These are phyloP conservation scores for Ogataea neopini DNA, from an alignment of 805 yeast species.

Conservation along the genomic window DNA sequence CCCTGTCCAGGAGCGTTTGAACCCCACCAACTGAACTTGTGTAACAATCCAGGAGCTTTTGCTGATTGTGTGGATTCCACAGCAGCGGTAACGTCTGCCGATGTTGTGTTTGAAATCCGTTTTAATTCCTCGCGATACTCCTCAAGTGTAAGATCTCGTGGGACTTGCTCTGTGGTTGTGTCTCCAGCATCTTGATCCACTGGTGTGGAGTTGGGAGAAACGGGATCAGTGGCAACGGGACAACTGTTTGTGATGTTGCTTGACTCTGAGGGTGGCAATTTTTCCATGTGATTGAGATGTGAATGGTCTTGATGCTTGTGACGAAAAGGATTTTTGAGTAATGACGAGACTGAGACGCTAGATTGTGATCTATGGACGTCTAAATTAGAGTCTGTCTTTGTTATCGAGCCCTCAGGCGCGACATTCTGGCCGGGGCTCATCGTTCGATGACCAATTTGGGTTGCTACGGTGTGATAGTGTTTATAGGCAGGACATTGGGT, in stretches of 20 bases:
- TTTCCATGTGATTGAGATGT: neutral
- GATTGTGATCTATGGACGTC: conserved; percentile 23
- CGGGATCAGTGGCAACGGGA: conserved; percentile 1
- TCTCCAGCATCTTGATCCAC: neutral
- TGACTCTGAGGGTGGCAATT: neutral
- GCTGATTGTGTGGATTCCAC: neutral
- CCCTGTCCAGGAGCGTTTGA: neutral
- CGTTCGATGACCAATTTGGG: neutral
- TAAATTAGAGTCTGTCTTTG: neutral
- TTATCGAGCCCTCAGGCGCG: neutral
- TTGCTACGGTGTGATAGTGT: neutral
- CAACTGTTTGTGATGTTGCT: neutral
- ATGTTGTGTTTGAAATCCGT: conserved; percentile 10
- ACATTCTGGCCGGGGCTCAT: conserved; percentile 3
- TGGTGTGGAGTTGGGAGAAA: conserved; percentile 2
- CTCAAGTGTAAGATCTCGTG: conserved; percentile 26
- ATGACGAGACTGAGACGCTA: conserved; percentile 22
- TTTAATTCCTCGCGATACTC: conserved; percentile 28
- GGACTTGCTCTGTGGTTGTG: neutral
- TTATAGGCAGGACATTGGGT: neutral
- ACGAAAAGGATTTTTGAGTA: conserved; percentile 24
- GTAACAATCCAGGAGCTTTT: conserved; percentile 1
- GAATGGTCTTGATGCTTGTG: conserved; percentile 6
- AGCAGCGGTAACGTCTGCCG: neutral
- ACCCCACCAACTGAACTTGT: conserved; percentile 5